Percentiles rank a stretch among this genome's conserved stretches.
These are phyloP conservation scores for Pulveroboletus sp. DNA, from an alignment of 1,284 basidiomycete species.

Conservation along the genomic window DNA sequence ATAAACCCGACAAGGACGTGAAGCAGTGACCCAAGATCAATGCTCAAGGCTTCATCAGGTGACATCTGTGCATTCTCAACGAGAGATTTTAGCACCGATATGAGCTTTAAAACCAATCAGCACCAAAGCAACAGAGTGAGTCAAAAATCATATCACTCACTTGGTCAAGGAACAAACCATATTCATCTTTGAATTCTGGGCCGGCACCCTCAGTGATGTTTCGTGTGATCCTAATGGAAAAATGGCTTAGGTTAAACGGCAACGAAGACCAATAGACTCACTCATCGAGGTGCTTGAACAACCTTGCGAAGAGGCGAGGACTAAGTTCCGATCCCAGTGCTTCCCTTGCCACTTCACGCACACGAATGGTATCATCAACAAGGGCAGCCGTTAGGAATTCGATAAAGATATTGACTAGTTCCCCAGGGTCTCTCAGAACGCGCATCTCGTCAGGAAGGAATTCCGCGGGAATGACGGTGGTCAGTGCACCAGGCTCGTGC, in stretches of 20 bases:
- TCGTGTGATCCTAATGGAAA: slow-evolving; percentile 41
- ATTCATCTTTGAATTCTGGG: slow-evolving; percentile 48
- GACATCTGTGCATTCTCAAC: slow-evolving; percentile 68
- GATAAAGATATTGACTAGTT: slow-evolving; percentile 62
- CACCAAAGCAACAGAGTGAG: neutral
- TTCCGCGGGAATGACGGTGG: slow-evolving; percentile 53
- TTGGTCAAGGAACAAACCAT: slow-evolving; percentile 73
- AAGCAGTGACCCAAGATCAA: slow-evolving; percentile 70
- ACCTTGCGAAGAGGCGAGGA: slow-evolving; percentile 58
- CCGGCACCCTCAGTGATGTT: slow-evolving; percentile 44
- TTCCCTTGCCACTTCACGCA: slow-evolving; percentile 75
- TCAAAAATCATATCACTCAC: slow-evolving; percentile 34
- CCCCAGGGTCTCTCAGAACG: slow-evolving; percentile 52
- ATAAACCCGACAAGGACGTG: slow-evolving; percentile 65
- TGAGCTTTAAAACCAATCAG: slow-evolving; percentile 46
- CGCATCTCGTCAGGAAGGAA: slow-evolving; percentile 71
- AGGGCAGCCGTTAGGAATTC: slow-evolving; percentile 69
- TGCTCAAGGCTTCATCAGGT: slow-evolving; percentile 57
- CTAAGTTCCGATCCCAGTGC: slow-evolving; percentile 79
- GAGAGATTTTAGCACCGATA: slow-evolving; percentile 71
- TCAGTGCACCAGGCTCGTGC: slow-evolving; percentile 46
- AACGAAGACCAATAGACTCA: slow-evolving; percentile 36
- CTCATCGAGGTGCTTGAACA: slow-evolving; percentile 74
- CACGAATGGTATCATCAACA: slow-evolving; percentile 55
- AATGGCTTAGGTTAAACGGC: neutral